Base-by-base conservation (phyloP, 768 basidiomycete genomes). In the Suillus occidentalis region DNA sequence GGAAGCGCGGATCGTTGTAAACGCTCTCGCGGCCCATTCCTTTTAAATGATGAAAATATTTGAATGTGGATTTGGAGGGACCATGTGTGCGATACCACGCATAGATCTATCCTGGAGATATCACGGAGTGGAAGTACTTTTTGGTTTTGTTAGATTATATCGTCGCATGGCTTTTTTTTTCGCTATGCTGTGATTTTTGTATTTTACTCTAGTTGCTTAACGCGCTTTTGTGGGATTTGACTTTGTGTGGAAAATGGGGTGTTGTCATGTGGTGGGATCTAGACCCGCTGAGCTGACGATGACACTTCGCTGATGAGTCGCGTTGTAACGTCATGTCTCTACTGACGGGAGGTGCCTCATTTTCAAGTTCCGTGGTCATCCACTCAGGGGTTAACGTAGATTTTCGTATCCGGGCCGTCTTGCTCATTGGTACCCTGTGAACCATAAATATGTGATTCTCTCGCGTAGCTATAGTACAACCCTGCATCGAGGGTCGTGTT, bases 1-100 rank as follows among this genome's bases (percentile, higher is more conserved):
- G 81, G 75, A 76, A 83, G 62, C 77, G 89, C 8, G 76, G 66
- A 5, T 68, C 68, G n/a, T 65, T 75, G 66, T 65, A 63, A 40
- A 52, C 9, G 4, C 16, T 14, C 18, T 22, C n/a, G 9, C 14
- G 56, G 10, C 12, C 10, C 6, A 28, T 28, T 25, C 9, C 16
- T 40, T 25, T 25, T 40, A 9, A 39, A 25, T 25, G 6, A 40
- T n/a, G 5, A 58, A 37, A 53, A 31, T 9, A 34, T 53, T 20
- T 34, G 52, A 31, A 31, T 12, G 31, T 12, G 31, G 31, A 12
- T 34, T 40, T 52, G 58, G 40, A 59, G 28, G 58, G 28, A 39
- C 39, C 57, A 40, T 58, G 37, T 39, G 57, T 58, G 25, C 18
- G 40, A 59, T 59, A 59, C 58, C 58, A 59, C 25, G 39, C 58